Evolutionary conservation across 495 filamentous ascomycete species (phyloP).

Genomic region (Tuber umbilicatum): DNA sequence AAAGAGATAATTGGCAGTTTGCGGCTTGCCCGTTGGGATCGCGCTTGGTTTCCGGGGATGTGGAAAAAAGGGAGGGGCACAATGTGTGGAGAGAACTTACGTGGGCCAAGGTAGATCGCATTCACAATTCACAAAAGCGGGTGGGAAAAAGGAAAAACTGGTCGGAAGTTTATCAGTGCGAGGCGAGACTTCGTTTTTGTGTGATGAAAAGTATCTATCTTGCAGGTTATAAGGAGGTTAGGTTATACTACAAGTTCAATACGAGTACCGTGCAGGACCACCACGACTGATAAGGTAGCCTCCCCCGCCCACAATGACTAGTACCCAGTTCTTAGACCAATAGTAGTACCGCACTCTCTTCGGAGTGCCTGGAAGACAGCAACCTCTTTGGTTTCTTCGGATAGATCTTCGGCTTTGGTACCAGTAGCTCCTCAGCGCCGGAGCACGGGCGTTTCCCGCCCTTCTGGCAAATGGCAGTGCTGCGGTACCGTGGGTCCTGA

Average conservation of each 20-base stretch:
- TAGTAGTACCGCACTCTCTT: background rate
- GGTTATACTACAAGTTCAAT: background rate
- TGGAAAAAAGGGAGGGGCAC: background rate
- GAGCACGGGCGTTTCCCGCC: conserved; percentile 29
- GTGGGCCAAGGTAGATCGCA: background rate
- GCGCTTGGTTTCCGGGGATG: background rate
- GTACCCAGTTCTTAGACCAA: background rate
- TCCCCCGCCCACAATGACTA: background rate
- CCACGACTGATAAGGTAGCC: background rate
- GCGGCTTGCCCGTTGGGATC: background rate
- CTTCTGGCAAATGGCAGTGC: conserved; percentile 30
- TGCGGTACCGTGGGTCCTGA: conserved; percentile 30
- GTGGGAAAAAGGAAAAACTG: background rate
- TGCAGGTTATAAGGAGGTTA: background rate
- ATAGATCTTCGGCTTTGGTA: conserved; percentile 28
- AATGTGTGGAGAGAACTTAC: background rate
- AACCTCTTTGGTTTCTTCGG: conserved; percentile 33
- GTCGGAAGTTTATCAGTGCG: background rate
- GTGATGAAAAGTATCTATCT: background rate
- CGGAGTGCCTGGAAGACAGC: background rate
- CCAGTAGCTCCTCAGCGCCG: conserved; percentile 14
- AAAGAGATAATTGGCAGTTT: background rate
- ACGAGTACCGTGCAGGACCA: background rate
- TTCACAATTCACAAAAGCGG: background rate
- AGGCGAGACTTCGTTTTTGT: background rate